Base-by-base conservation (phyloP, 2,329 filamentous ascomycete genomes). In the Alternaria tenuissima region DNA sequence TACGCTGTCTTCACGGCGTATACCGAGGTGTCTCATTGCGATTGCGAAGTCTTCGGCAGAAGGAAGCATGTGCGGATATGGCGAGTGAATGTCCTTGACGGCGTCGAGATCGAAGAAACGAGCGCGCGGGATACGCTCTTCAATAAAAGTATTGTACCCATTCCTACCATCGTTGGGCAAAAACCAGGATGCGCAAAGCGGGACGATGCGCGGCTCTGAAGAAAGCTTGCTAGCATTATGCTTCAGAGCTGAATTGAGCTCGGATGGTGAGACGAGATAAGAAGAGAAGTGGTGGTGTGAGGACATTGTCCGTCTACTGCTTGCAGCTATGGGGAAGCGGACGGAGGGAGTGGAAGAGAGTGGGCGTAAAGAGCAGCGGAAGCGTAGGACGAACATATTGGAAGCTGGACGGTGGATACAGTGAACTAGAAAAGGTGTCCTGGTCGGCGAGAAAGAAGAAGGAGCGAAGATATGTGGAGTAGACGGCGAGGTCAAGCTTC, bases 51-150 rank as follows among this genome's bases (percentile, higher is more conserved):
- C 85, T 72, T 91, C 88, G 38, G 91, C 85, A 7, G 86, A 89
- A 3, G 95, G 95, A 3, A 99, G 87, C 95, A 99, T 99, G 78
- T 99, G 95, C 7, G 95, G 94, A 77, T 97, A 98, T 1, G 92
- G 91, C 56, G 91, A 96, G 69, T 88, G 88, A 66, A 89, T 89
- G 80, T 99, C 94, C 73, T 95, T 93, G 76, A 97, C 87, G 71
- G 89, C 92, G 80, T 99, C 95, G 55, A 99, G 86, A 79, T 99
- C 94, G 79, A 99, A 99, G 86, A 98, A 99, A 32, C 93, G 91
- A 1, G 95, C 91, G 73, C 90, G 89, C 22, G 94, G 94, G 65
- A 99, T 95, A 71, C 93, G 92, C 75, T 89, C 87, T 76, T 92
- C 87, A 67, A 89, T 87, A 83, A 94, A 99, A 43, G 90, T 88